Evolutionary conservation across 257 asterid species (phyloP), one percentile per base, ranked within the genome.

Genomic region (Euphrasia confusa): DNA sequence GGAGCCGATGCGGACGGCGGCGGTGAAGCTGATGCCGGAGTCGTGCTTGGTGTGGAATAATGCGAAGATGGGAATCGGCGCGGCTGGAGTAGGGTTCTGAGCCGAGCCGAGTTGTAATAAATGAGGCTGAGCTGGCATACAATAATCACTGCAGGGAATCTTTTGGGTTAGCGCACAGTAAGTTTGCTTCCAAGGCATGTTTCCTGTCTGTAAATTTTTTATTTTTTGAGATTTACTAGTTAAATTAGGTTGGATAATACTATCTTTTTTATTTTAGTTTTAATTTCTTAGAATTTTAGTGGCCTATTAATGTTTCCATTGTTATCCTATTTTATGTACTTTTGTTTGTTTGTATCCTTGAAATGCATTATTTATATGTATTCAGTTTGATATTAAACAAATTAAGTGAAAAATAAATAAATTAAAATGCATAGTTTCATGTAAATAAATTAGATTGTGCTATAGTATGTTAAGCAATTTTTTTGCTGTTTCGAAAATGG

Each of bases 1-100:
- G 5, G 99, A 89, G 91, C 99, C 99, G 54, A 85, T 93, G 97
- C 85, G 88, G 68, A 79, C 95, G 18, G 99, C 97, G 48, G 91
- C 96, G 68, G 87, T 85, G 66, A 93, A 89, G 88, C 90, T 93
- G 9, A n/a, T 80, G 72, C 94, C 95, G 24, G 96, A 91, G 45
- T 75, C 88, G 10, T 88, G 95, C 61, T 81, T 45, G 52, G 17
- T 72, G 70, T 88, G 98, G 96, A 91, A 86, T 66, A 85, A 88
- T 17, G 78, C 87, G 53, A 68, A 88, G 72, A 69, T 83, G 71
- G 95, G 89, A 0, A 86, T 78, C 66, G 90, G 94, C 75, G 89
- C 94, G 48, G 87, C 96, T 64, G 88, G 91, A 30, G 84, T 88
- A 45, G 92, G 95, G 17, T 85, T 75, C 80, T 85, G 87, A 83